These are phyloP conservation scores for Cladorrhinum sp. DNA, from an alignment of 2,329 filamentous ascomycete genomes.

Conservation along the genomic window DNA sequence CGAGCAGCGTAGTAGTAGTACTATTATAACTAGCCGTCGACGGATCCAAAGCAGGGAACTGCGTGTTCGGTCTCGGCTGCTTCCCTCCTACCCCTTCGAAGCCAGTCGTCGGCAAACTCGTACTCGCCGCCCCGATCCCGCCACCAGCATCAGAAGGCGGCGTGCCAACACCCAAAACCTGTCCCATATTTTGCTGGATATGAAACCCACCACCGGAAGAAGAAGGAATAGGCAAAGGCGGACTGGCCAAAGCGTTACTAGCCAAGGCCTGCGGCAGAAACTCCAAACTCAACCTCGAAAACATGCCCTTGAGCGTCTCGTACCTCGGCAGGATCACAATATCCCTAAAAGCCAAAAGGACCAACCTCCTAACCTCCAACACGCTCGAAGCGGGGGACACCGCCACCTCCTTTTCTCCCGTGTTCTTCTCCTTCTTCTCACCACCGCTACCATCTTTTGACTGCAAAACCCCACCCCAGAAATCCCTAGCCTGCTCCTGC, in stretches of 20 bases:
- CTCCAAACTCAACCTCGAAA: conserved; percentile 84
- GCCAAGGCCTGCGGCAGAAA: conserved; percentile 58
- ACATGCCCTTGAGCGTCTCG: conserved; percentile 83
- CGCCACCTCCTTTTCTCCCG: not conserved
- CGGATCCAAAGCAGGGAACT: conserved; percentile 65
- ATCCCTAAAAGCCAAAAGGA: conserved; percentile 85
- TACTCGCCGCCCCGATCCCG: conserved; percentile 28
- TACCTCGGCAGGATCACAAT: conserved; percentile 84
- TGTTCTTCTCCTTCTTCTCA: not conserved
- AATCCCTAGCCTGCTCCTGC: conserved; percentile 75
- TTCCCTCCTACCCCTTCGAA: not conserved
- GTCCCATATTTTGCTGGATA: conserved; percentile 30
- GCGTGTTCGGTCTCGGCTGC: conserved; percentile 26
- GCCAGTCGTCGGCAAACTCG: not conserved
- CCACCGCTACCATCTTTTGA: not conserved
- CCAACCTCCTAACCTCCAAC: conserved; percentile 83
- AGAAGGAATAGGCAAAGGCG: conserved; percentile 46
- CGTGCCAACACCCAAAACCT: conserved; percentile 42
- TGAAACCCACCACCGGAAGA: conserved; percentile 24
- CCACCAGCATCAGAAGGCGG: conserved; percentile 45
- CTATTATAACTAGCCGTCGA: conserved; percentile 76
- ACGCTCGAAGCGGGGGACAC: conserved; percentile 51
- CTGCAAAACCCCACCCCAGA: conserved; percentile 73
- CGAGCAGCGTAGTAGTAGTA: conserved; percentile 75
- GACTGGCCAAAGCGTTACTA: conserved; percentile 50